A percentile compares a stretch with the other conserved stretches of the same genome.
phyloP scores from a whole-genome alignment of 257 asterid genomes.

The Echites panduratus region DNA sequence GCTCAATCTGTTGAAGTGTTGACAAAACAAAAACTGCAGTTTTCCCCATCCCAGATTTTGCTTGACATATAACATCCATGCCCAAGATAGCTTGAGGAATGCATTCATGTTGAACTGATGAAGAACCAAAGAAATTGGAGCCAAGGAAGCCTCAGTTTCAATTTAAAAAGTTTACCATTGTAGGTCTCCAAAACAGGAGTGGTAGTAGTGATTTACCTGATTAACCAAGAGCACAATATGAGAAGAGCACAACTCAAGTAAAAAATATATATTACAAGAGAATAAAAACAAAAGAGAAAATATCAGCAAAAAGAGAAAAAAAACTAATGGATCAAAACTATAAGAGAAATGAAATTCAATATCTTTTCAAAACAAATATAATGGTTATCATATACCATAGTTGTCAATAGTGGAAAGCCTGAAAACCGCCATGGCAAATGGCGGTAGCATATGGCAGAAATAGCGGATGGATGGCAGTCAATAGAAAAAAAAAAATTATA shows the following conservation, averaged over 20 bases:
- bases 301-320: neutral
- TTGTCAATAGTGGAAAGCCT: too few species aligned
- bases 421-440: too few species aligned
- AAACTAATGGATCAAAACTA: neutral
- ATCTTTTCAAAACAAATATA: neutral
- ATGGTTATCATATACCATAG: too few species aligned
- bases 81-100: conserved; percentile 96
- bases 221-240: conserved; percentile 4
- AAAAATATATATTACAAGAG: neutral
- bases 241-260: neutral
- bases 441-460: too few species aligned
- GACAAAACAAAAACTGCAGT: conserved; percentile 92
- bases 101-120: conserved; percentile 96
- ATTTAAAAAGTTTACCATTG: conserved; percentile 60
- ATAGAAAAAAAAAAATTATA: too few species aligned
- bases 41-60: conserved; percentile 96
- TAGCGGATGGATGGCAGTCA: too few species aligned
- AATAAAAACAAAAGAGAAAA: neutral
- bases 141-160: conserved; percentile 80
- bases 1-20: conserved; percentile 86
- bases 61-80: conserved; percentile 96
- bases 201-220: conserved; percentile 73
- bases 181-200: conserved; percentile 74
- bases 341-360: neutral
- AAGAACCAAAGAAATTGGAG: conserved; percentile 74